Evolutionary conservation across 2,329 filamentous ascomycete genomes (phyloP).

Genomic region (Gnomoniopsis sp.): DNA sequence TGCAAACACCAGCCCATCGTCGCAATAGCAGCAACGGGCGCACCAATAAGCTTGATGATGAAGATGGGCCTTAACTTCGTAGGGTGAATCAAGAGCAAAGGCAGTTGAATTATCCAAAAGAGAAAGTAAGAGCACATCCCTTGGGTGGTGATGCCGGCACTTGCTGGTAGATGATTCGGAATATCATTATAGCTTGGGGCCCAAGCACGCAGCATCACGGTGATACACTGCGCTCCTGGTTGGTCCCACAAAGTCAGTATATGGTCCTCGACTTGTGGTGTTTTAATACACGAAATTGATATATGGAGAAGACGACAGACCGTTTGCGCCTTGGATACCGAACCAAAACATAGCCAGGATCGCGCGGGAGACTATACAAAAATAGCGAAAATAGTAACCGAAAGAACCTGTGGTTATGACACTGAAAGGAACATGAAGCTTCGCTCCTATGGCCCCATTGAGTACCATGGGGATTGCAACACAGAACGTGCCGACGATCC

Average conservation of each 20-base stretch:
- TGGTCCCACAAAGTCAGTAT: background rate
- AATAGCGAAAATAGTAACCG: constrained; percentile 39
- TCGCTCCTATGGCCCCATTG: constrained; percentile 45
- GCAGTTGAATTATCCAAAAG: constrained; percentile 54
- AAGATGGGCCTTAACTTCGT: constrained; percentile 30
- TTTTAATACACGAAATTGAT: too few relatives aligned
- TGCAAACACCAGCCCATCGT: constrained; percentile 62
- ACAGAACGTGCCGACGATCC: constrained; percentile 57
- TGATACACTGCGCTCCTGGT: constrained; percentile 43
- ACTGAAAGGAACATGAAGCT: constrained; percentile 44
- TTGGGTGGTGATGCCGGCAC: constrained; percentile 52
- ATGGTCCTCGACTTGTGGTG: too few relatives aligned
- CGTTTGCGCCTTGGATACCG: constrained; percentile 63
- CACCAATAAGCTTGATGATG: constrained; percentile 43
- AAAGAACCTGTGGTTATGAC: constrained; percentile 42
- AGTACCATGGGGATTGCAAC: constrained; percentile 51
- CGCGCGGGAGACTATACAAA: constrained; percentile 35
- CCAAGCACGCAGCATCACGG: constrained; percentile 40
- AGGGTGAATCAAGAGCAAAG: constrained; percentile 47
- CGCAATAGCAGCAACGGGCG: constrained; percentile 58
- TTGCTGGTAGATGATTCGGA: constrained; percentile 47
- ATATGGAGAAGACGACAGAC: background rate
- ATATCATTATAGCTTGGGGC: constrained; percentile 55
- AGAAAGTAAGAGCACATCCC: constrained; percentile 46
- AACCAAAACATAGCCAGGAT: constrained; percentile 55